Evolutionary conservation across 768 basidiomycete genomes (phyloP).

Genomic region (Leccinellum rugosiceps): DNA sequence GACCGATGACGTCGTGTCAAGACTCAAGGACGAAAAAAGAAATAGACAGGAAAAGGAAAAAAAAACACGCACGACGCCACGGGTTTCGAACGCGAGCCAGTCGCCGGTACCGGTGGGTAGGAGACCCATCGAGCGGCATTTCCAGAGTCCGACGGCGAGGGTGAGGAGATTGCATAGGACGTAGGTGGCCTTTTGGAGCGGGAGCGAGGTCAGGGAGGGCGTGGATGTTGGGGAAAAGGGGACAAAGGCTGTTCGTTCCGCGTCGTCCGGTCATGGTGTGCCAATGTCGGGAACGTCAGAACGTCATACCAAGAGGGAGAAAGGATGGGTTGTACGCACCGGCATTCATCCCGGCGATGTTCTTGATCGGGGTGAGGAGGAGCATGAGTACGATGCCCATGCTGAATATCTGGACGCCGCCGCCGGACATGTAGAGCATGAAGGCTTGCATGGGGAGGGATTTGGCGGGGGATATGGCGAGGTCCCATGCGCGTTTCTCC

Average conservation of each 20-base stretch:
- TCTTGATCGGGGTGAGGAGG: slow-evolving; percentile 81
- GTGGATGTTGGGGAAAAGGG: slow-evolving; percentile 55
- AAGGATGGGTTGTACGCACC: slow-evolving; percentile 43
- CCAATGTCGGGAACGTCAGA: too few species aligned
- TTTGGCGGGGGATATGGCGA: slow-evolving; percentile 82
- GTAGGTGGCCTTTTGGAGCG: slow-evolving; percentile 68
- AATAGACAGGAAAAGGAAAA: neutral
- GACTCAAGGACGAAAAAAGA: neutral
- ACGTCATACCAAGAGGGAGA: too few species aligned
- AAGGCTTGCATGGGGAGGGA: slow-evolving; percentile 94
- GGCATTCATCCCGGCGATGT: slow-evolving; percentile 71
- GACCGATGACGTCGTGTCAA: neutral
- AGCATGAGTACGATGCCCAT: slow-evolving; percentile 97
- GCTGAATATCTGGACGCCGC: slow-evolving; percentile 94
- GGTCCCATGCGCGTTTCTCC: slow-evolving; percentile 80
- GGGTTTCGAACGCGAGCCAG: slow-evolving; percentile 91
- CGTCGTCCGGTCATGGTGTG: too few species aligned
- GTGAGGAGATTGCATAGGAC: slow-evolving; percentile 73
- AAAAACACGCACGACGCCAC: slow-evolving; percentile 49
- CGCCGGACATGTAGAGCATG: slow-evolving; percentile 98
- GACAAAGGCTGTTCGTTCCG: slow-evolving; percentile 58
- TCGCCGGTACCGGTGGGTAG: slow-evolving; percentile 89
- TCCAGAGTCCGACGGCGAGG: slow-evolving; percentile 84
- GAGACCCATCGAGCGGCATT: slow-evolving; percentile 90
- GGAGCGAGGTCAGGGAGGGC: slow-evolving; percentile 47